Conservation (phyloP, 495 filamentous ascomycete species). For the Lasiosphaeria ovina region DNA sequence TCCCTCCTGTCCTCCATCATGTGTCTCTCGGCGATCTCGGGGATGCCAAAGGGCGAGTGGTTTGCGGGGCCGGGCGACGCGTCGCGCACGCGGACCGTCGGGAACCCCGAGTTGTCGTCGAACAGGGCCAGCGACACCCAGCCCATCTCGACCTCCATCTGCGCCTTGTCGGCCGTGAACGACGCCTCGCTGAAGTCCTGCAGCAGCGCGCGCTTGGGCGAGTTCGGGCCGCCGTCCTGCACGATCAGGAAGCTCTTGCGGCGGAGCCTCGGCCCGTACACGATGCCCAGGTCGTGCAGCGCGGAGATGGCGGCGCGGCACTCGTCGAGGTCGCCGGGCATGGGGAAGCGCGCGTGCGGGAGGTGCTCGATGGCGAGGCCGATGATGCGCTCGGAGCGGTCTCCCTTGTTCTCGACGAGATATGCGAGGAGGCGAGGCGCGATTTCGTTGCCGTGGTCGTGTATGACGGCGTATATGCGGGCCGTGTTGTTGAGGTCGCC, state of each 20-base stretch:
- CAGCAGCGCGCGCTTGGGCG: not conserved
- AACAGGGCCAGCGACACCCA: not conserved
- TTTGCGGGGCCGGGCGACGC: not conserved
- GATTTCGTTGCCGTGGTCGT: not conserved
- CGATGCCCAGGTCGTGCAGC: not conserved
- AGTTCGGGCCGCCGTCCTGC: not conserved
- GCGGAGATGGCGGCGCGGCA: not conserved
- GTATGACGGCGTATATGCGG: not conserved
- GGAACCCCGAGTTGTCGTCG: not conserved
- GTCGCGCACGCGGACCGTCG: not conserved
- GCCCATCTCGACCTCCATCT: not conserved
- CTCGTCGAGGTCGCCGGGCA: not conserved
- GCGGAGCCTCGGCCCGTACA: not conserved
- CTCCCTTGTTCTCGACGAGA: constrained; percentile 2
- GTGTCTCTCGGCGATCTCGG: no score
- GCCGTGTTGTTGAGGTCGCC: not conserved
- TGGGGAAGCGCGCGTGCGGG: not conserved
- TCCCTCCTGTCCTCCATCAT: no score
- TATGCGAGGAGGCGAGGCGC: not conserved
- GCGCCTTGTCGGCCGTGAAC: not conserved
- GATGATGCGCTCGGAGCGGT: not conserved
- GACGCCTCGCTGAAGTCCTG: not conserved
- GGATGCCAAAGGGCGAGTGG: no score
- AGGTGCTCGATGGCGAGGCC: not conserved
- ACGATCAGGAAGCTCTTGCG: not conserved